These are phyloP conservation scores for Didymella segeticola DNA, from an alignment of 2,329 filamentous ascomycete genomes.

Conservation along the genomic window DNA sequence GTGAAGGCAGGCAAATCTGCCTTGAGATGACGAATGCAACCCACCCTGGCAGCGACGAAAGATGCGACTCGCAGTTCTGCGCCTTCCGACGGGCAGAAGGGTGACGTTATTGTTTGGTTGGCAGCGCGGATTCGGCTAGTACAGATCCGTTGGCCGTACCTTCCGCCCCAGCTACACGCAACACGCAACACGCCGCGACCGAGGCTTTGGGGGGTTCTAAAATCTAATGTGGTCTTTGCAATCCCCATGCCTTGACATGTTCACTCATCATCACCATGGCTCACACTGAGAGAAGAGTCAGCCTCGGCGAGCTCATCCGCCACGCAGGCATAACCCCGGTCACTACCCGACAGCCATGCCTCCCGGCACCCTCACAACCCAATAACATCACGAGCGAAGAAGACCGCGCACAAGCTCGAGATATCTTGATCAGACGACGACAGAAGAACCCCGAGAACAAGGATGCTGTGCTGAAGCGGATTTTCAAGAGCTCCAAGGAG, in stretches of 20 bases:
- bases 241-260: constrained; percentile 14
- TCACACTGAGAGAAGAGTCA: constrained; percentile 29
- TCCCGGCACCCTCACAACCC: constrained; percentile 42
- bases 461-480: constrained; percentile 42
- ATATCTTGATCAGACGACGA: constrained; percentile 41
- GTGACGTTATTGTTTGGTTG: constrained; percentile 15
- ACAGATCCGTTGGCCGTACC: constrained; percentile 9
- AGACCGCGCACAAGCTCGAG: constrained; percentile 39
- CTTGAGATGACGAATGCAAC: constrained; percentile 6
- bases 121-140: constrained; percentile 9
- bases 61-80: constrained; percentile 7
- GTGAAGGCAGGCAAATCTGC: background rate
- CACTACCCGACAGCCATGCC: constrained; percentile 38
- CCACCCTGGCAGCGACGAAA: background rate
- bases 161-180: constrained; percentile 13
- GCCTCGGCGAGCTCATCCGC: constrained; percentile 38
- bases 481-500: constrained; percentile 46
- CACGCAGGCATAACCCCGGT: constrained; percentile 37
- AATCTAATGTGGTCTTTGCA: constrained; percentile 9
- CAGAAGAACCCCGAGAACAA: constrained; percentile 39
- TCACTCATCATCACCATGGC: constrained; percentile 27
- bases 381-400: constrained; percentile 40
- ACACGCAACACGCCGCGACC: constrained; percentile 13
- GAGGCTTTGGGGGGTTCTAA: background rate
- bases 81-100: constrained; percentile 14